A percentile compares a stretch with the other conserved stretches of the same genome.
These are phyloP conservation scores for Pythium coloratum DNA, from an alignment of 352 stramenopile species.

Conservation along the genomic window DNA sequence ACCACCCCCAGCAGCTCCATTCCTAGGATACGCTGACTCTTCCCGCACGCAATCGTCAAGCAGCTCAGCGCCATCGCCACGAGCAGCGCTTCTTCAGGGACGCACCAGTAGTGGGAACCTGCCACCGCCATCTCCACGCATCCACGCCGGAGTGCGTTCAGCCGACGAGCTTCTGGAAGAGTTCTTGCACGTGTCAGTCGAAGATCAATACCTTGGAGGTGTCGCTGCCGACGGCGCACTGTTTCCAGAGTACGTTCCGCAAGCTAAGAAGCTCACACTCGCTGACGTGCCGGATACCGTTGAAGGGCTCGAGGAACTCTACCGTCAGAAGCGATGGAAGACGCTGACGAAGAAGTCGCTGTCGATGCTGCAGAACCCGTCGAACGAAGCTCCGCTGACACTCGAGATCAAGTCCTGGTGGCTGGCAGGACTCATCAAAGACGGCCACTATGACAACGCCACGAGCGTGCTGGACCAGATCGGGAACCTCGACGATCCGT, in stretches of 20 bases:
- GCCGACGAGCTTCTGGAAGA: slow-evolving; percentile 64
- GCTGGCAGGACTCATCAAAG: slow-evolving; percentile 77
- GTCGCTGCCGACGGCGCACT: neutral
- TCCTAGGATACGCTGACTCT: slow-evolving; percentile 61
- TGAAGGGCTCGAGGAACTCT: slow-evolving; percentile 52
- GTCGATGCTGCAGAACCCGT: slow-evolving; percentile 65
- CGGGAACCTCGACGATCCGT: slow-evolving; percentile 49
- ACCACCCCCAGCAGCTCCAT: slow-evolving; percentile 64
- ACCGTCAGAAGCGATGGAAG: slow-evolving; percentile 69
- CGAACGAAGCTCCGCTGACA: slow-evolving; percentile 42
- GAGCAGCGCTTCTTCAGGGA: slow-evolving; percentile 8
- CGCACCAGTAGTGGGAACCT: slow-evolving; percentile 22
- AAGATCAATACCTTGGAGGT: slow-evolving; percentile 30
- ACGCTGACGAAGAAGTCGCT: slow-evolving; percentile 74
- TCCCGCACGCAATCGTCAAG: slow-evolving; percentile 44
- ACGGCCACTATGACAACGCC: slow-evolving; percentile 75
- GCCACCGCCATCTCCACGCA: slow-evolving; percentile 26
- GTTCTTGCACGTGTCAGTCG: slow-evolving; percentile 56
- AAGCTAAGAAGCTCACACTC: slow-evolving; percentile 46
- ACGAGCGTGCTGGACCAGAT: slow-evolving; percentile 75
- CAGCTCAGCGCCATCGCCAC: slow-evolving; percentile 16
- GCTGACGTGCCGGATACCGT: slow-evolving; percentile 63
- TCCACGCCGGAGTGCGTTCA: slow-evolving; percentile 30
- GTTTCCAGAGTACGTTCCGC: slow-evolving; percentile 29
- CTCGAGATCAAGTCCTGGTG: slow-evolving; percentile 83